A percentile compares a stretch with the other conserved stretches of the same genome.
phyloP scores from a whole-genome alignment of 148 eudicot genomes.

The Cornus controversa region DNA sequence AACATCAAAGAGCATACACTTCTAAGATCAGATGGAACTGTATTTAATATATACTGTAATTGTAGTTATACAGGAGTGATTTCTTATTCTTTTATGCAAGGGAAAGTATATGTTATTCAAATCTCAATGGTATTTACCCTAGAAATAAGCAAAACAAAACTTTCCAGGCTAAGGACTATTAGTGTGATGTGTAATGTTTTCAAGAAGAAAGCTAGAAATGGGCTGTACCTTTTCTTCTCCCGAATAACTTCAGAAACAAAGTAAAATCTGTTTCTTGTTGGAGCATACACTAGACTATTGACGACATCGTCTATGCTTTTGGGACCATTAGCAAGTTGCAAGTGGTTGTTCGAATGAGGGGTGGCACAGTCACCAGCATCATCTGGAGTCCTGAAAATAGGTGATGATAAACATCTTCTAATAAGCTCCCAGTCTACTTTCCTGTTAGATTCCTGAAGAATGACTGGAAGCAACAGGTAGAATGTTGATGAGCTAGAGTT shows the following conservation, averaged over 20 bases:
- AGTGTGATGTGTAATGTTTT: no score
- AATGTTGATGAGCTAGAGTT: constrained; percentile 41
- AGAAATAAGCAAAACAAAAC: no score
- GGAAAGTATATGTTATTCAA: background rate
- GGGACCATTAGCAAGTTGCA: constrained; percentile 85
- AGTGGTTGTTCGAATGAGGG: constrained; percentile 19
- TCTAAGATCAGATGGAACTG: background rate
- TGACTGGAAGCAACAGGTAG: constrained; percentile 84
- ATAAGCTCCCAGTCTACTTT: constrained; percentile 69
- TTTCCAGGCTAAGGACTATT: no score
- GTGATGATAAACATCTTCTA: constrained; percentile 82
- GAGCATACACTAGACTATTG: constrained; percentile 84
- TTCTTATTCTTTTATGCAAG: background rate
- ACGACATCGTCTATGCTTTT: constrained; percentile 38
- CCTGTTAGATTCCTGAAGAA: constrained; percentile 24
- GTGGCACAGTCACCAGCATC: constrained; percentile 12
- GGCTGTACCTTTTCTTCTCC: constrained; percentile 63
- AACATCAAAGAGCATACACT: no score
- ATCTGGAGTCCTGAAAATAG: constrained; percentile 48
- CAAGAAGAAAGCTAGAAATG: constrained; percentile 25
- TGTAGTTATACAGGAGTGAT: background rate
- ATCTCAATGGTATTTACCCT: no score
- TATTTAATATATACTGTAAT: background rate
- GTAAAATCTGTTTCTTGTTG: constrained; percentile 66
- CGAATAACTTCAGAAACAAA: constrained; percentile 62